Conservation (phyloP, 108 stramenopile species). For the Nannochloropsis salina region DNA sequence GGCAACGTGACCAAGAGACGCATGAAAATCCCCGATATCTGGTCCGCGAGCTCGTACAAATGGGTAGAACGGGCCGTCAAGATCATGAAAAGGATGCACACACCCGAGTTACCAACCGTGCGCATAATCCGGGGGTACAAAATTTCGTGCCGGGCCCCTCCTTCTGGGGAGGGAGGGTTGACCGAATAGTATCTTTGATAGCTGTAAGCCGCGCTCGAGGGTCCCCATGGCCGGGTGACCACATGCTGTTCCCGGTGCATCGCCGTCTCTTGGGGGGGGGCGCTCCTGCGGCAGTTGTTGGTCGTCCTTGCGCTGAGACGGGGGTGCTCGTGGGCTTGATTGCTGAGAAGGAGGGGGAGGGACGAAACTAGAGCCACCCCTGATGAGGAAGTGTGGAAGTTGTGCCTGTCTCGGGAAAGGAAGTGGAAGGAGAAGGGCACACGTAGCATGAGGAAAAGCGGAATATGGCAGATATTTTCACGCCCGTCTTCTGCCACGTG, state of each 20-base stretch:
- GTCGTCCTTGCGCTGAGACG: background rate
- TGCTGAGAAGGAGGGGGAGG: conserved; percentile 7
- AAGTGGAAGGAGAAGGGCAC: background rate
- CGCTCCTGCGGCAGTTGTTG: background rate
- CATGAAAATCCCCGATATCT: background rate
- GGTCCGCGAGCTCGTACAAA: conserved; percentile 13
- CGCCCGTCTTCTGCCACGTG: background rate
- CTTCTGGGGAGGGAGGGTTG: background rate
- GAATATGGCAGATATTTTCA: background rate
- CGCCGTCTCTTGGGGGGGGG: background rate
- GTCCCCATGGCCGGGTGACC: conserved; percentile 1
- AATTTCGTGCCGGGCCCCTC: background rate
- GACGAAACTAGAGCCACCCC: background rate
- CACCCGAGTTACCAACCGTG: conserved; percentile 1
- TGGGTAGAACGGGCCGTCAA: background rate
- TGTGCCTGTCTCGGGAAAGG: background rate
- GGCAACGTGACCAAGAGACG: background rate
- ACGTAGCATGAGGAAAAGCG: background rate
- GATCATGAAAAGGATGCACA: background rate
- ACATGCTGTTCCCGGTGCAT: background rate
- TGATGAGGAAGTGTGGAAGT: background rate
- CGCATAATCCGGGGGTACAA: background rate
- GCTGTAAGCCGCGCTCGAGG: background rate
- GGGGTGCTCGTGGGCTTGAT: background rate
- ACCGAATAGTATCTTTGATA: conserved; percentile 1